Percentiles rank a stretch among this genome's conserved stretches.
phyloP scores from a whole-genome alignment of 345 rosid species.

The Zanthoxylum bungeanum region DNA sequence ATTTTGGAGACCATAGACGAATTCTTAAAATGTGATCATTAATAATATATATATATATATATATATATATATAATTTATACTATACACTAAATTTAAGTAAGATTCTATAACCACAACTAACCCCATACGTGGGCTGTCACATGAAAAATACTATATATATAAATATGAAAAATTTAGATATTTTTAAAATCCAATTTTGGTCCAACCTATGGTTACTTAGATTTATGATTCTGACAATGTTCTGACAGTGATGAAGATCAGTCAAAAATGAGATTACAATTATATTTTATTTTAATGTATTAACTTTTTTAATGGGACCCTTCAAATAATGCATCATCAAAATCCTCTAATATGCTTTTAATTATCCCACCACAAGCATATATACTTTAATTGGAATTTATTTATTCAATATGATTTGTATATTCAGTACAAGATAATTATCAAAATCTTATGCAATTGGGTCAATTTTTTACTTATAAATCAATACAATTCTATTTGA shows the following conservation, averaged over 20 bases:
- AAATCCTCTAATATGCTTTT: constrained; percentile 12
- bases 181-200: constrained; percentile 3
- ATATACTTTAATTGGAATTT: constrained; percentile 12
- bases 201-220: constrained; percentile 18
- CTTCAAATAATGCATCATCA: constrained; percentile 8
- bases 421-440: no score
- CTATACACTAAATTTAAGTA: no score
- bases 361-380: neutral
- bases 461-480: no score
- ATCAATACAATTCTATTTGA: neutral
- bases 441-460: no score
- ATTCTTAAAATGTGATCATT: no score
- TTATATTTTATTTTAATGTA: neutral
- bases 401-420: neutral
- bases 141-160: no score
- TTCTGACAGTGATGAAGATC: constrained; percentile 10
- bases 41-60: no score
- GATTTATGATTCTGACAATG: constrained; percentile 19
- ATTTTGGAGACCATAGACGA: no score
- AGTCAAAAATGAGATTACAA: neutral
- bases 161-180: neutral
- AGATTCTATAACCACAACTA: no score
- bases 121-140: no score
- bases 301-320: constrained; percentile 28
- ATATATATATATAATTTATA: no score